phyloP scores from a whole-genome alignment of 192 early-diverging fungal species.

The Martensiomyces pterosporus region DNA sequence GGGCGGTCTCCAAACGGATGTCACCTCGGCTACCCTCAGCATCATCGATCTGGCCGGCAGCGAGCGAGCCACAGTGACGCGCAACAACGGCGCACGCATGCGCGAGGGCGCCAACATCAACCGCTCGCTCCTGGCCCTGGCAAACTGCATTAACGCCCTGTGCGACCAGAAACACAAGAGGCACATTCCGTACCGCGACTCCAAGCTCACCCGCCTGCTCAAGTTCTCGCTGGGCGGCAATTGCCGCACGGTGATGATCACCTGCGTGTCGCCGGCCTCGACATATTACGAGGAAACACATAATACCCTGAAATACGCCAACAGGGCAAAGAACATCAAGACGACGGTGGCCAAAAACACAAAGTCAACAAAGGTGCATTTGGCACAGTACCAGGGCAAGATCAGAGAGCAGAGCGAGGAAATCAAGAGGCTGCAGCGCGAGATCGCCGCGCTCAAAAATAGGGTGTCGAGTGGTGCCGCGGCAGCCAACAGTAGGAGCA shows the following conservation, averaged over 20 bases:
- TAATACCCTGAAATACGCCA: conserved; percentile 76
- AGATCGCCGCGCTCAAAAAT: conserved; percentile 25
- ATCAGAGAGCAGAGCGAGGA: conserved; percentile 60
- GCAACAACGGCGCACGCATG: conserved; percentile 61
- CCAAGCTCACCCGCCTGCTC: conserved; percentile 66
- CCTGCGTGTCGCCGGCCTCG: conserved; percentile 63
- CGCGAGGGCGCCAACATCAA: conserved; percentile 80
- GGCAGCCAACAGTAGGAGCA: background rate
- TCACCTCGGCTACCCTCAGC: conserved; percentile 56
- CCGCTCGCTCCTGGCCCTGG: conserved; percentile 66
- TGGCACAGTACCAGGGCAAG: conserved; percentile 59
- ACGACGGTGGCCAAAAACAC: conserved; percentile 62
- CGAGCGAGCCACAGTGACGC: conserved; percentile 63
- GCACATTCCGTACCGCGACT: conserved; percentile 74
- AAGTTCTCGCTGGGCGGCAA: conserved; percentile 78
- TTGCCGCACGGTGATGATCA: conserved; percentile 78
- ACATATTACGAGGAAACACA: conserved; percentile 70
- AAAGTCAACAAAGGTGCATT: conserved; percentile 53
- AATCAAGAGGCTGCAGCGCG: conserved; percentile 53
- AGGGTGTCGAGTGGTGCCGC: background rate
- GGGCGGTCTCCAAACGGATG: conserved; percentile 44
- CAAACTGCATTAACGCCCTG: conserved; percentile 75
- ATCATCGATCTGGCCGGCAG: conserved; percentile 76
- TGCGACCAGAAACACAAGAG: conserved; percentile 50
- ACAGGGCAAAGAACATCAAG: conserved; percentile 65